Evolutionary conservation across 257 asterid genomes (phyloP).

Genomic region (Solanum dulcamara): DNA sequence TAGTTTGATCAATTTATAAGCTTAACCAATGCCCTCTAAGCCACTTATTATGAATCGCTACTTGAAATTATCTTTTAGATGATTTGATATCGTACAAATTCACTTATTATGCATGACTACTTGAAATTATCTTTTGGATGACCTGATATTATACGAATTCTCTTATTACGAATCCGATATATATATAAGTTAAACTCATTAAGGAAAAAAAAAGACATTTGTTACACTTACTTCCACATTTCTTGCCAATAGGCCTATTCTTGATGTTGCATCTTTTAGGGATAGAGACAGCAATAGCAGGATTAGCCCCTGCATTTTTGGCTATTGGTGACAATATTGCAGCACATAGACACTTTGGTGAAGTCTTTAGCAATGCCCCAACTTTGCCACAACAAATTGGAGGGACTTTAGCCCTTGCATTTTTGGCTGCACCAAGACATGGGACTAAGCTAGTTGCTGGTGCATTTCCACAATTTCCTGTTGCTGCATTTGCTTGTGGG

Average conservation of each 20-base stretch:
- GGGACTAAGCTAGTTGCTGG: constrained; percentile 22
- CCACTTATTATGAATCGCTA: background rate
- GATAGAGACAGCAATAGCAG: constrained; percentile 18
- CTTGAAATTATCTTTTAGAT: too few relatives aligned
- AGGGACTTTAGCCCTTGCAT: constrained; percentile 3
- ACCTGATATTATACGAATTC: background rate
- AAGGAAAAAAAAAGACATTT: background rate
- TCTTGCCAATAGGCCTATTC: constrained; percentile 23
- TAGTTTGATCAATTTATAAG: background rate
- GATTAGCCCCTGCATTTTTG: constrained; percentile 13
- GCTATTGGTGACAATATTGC: constrained; percentile 30
- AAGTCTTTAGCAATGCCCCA: constrained; percentile 8
- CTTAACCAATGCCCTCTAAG: background rate
- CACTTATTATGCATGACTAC: background rate
- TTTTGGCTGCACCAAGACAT: constrained; percentile 19
- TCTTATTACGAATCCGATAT: background rate
- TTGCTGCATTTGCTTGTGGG: constrained; percentile 11
- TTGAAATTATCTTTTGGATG: background rate
- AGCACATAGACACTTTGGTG: constrained; percentile 25
- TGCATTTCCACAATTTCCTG: constrained; percentile 16
- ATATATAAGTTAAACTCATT: background rate
- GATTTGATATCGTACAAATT: too few relatives aligned
- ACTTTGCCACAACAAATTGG: constrained; percentile 21
- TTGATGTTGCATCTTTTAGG: constrained; percentile 30
- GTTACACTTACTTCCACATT: constrained; percentile 27